Percentiles rank a stretch among this genome's conserved stretches.
Conservation (phyloP, 202 grass and related monocot genomes). For the Carex sylvatica region DNA sequence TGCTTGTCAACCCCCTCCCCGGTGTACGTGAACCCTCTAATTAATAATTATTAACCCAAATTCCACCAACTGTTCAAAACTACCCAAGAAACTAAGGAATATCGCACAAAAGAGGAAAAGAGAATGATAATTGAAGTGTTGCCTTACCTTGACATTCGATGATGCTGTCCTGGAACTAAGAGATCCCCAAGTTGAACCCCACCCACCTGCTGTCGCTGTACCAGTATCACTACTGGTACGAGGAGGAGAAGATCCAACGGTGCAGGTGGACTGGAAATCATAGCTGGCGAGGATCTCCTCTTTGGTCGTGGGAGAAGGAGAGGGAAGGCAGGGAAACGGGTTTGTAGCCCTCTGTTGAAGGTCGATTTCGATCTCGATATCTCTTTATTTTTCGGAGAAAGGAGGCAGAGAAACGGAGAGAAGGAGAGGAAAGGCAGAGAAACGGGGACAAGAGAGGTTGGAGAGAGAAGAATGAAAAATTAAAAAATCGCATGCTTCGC, state of each 20-base stretch:
- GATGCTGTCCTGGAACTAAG: slow-evolving; percentile 47
- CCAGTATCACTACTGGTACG: slow-evolving; percentile 12
- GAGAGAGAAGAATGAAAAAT: no score
- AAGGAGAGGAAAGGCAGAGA: no score
- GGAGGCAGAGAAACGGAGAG: no score
- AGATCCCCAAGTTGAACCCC: slow-evolving; percentile 36
- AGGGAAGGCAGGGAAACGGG: no score
- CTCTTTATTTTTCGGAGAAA: no score
- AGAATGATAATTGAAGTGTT: background rate
- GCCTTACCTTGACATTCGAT: slow-evolving; percentile 39
- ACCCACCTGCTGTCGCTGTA: background rate
- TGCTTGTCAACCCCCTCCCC: background rate
- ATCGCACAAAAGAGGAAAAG: background rate
- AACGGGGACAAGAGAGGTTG: no score
- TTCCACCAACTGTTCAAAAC: background rate
- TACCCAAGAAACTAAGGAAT: background rate
- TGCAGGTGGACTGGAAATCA: slow-evolving; percentile 63
- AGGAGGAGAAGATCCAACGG: slow-evolving; percentile 18
- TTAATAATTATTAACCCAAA: background rate
- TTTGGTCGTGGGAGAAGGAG: slow-evolving; percentile 16
- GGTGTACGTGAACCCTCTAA: background rate
- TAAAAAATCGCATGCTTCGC: no score
- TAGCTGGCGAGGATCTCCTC: slow-evolving; percentile 68
- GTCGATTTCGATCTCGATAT: no score
- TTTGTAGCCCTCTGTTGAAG: no score